Conservation (phyloP, 345 rosid genomes). For the Boechera stricta region DNA sequence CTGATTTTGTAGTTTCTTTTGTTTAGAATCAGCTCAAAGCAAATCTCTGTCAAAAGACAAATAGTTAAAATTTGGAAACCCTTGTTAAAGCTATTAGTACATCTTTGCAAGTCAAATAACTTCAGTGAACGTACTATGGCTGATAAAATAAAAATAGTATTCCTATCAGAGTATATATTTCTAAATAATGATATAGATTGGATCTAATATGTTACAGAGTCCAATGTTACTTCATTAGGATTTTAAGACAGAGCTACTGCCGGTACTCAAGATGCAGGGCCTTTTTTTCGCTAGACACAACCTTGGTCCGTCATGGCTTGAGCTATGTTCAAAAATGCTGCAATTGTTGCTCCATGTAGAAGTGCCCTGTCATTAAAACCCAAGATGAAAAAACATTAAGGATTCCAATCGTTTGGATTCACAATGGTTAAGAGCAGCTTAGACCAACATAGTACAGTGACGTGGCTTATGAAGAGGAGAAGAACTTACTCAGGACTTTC, state of each 20-base stretch:
- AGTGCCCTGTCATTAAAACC: slow-evolving; percentile 64
- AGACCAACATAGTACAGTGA: neutral
- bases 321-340: slow-evolving; percentile 90
- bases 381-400: neutral
- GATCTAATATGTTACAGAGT: slow-evolving; percentile 38
- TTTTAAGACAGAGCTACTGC: slow-evolving; percentile 5
- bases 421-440: neutral
- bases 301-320: slow-evolving; percentile 99
- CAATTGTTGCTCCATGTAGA: slow-evolving; percentile 84
- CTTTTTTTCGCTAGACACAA: slow-evolving; percentile 64
- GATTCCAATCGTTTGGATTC: slow-evolving; percentile 3
- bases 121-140: neutral
- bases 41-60: neutral
- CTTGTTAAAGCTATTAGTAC: slow-evolving; percentile 1
- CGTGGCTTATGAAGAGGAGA: slow-evolving; percentile 22
- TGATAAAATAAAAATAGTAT: neutral
- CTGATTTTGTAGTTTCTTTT: slow-evolving; percentile 30
- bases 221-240: slow-evolving; percentile 15
- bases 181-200: slow-evolving; percentile 32
- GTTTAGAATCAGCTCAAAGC: slow-evolving; percentile 23
- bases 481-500: slow-evolving; percentile 91
- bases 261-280: slow-evolving; percentile 6
- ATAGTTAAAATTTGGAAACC: slow-evolving; percentile 1
- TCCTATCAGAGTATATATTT: slow-evolving; percentile 30
- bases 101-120: slow-evolving; percentile 4